Evolutionary conservation across 345 rosid genomes (phyloP), one percentile per base, ranked within the genome.

Genomic region (Arabidopsis arenosa): DNA sequence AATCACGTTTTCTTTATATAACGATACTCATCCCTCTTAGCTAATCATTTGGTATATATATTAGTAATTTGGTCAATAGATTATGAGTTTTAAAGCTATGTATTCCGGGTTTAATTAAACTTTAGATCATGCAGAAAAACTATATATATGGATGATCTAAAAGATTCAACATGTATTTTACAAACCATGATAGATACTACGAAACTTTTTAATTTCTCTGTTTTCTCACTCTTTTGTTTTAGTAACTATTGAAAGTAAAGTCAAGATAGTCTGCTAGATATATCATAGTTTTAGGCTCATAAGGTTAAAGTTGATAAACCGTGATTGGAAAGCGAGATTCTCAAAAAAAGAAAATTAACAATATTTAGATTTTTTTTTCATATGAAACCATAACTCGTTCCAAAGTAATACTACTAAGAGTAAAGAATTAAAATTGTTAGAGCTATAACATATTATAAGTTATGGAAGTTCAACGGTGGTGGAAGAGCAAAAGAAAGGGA

Each of bases 401-500:
- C n/a, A 26, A 37, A 36, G 56, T 62, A 15, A 1, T 41, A 2
- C 40, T 39, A 40, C 7, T 7, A 51, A 37, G 68, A 49, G 13
- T 17, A 62, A 28, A 54, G 23, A 37, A 57, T 14, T 45, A 49
- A 9, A 18, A 57, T 66, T 37, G 15, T 36, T 47, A 39, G 14
- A 74, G 6, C 45, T 40, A 41, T 36, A 21, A 61, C 13, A 39
- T 49, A 37, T 11, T 51, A 12, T 72, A 63, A 23, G 68, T 60
- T 17, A 53, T 52, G 63, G 40, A 61, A 68, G 56, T 23, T 69
- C 3, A 18, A 33, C n/a, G 35, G 47, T 68, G 68, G 53, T 49
- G 47, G 28, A 68, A 23, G 56, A 68, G 69, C 30, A 68, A 53
- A 66, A 60, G 35, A 21, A 59, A 43, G 47, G 80, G 80, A 76